Evolutionary conservation across 2,329 filamentous ascomycete species (phyloP), one percentile per base, ranked within the genome.

Genomic region (Aspergillus arachidicola): DNA sequence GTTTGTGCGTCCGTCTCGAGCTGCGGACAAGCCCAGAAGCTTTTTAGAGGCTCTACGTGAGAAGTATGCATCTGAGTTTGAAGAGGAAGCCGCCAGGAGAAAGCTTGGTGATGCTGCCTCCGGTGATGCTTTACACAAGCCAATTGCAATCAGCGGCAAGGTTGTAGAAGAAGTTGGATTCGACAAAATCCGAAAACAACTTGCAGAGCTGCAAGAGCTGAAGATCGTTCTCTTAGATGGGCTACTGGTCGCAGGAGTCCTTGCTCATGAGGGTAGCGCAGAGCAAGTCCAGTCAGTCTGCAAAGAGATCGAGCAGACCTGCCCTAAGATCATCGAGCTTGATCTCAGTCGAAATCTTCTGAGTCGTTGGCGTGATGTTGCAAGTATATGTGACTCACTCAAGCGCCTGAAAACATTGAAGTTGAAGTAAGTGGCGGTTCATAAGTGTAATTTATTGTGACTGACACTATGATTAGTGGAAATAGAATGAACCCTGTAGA

Each of bases 121-220:
- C 5, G 60, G 50, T 9, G 48, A 60, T 28, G 58, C 60, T 62
- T 76, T 79, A 14, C 75, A 79, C 9, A 82, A 84, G 57, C 83
- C 87, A 56, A 90, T 96, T 66, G 80, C 90, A 84, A 84, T 96
- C 83, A 80, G 91, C 78, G 84, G 85, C 43, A 98, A 98, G 79
- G 86, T 94, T 21, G 94, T 92, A 6, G 91, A 98, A 79, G 94
- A 98, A 79, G 87, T 98, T 38, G 95, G 95, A 34, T 98, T 98
- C 70, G 93, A 96, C 69, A 97, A 97, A 82, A 92, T 97, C 68
- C 87, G 91, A 50, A 86, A 86, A 68, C 88, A 94, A 78, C 89
- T 96, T 72, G 90, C 93, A 6, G 72, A 90, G 73, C 82, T 98
- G 36, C 83, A 89, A 60, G 91, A 95, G 71, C 84, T 98, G 64